Evolutionary conservation across 73 alveolate species (phyloP).

Genomic region (Tetrahymena elliotti): DNA sequence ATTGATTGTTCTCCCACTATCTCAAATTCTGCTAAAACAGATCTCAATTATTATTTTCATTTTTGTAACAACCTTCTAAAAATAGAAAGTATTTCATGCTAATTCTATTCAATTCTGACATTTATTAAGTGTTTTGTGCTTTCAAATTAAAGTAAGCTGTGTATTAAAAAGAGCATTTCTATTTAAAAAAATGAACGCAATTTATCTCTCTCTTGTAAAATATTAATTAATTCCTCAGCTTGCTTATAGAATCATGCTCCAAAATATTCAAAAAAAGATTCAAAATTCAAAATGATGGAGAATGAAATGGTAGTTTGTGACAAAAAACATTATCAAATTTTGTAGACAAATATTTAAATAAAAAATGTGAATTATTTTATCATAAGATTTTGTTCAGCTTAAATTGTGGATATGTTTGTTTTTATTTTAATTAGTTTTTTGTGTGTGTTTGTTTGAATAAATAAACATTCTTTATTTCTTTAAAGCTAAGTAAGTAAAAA

Average conservation of each 20-base stretch:
- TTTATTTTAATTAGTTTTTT: too few relatives aligned
- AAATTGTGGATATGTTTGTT: too few relatives aligned
- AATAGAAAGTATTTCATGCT: not conserved
- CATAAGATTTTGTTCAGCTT: not conserved
- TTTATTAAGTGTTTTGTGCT: not conserved
- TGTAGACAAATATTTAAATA: not conserved
- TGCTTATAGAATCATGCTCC: too few relatives aligned
- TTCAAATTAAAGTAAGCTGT: too few relatives aligned
- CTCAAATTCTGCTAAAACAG: not conserved
- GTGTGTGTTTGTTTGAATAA: too few relatives aligned
- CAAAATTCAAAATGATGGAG: not conserved
- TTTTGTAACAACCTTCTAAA: not conserved
- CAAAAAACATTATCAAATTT: not conserved
- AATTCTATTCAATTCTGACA: not conserved
- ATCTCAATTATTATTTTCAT: not conserved
- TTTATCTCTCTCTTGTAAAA: too few relatives aligned
- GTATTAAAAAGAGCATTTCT: too few relatives aligned
- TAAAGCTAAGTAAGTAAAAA: not conserved
- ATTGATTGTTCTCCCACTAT: not conserved
- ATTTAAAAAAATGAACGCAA: too few relatives aligned
- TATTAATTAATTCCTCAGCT: too few relatives aligned
- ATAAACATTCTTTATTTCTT: too few relatives aligned
- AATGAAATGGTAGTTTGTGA: not conserved
- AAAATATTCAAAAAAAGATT: not conserved
- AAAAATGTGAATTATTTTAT: too few relatives aligned